Evolutionary conservation across 306 rosid genomes (phyloP), one percentile per base, ranked within the genome.

Genomic region (Arachis hypogaea): DNA sequence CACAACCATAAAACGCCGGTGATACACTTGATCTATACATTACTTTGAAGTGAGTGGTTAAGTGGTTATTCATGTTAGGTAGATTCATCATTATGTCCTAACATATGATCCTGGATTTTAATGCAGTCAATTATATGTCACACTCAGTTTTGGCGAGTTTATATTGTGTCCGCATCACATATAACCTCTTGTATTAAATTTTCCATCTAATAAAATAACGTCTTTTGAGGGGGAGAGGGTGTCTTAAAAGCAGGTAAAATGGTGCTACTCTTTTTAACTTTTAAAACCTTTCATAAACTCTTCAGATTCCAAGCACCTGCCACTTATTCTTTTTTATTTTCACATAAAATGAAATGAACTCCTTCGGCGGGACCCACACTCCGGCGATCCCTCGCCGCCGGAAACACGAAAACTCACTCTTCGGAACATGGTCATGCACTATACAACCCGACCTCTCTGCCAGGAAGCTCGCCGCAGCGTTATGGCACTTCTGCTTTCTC

Each of bases 401-500:
- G 63, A 29, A 29, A 1, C 12, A 30, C 33, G n/a, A 66, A 3
- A 3, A 54, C 9, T 8, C 49, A 9, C n/a, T 46, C 51, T 46
- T 46, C 51, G 11, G n/a, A 33, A 33, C 2, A 46, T 46, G 51
- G 51, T 46, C 51, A 7, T 46, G n/a, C 12, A 46, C 3, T 4
- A 36, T 33, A 33, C 38, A 76, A 22, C 43, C 14, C 11, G 11
- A 55, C 46, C 72, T 82, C 33, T 82, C 88, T 1, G 85, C 89
- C 28, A 75, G 95, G 55, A 81, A 77, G 71, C 89, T 89, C 30
- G 89, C 92, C 9, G 90, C 95, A 2, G 84, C 82, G 11, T 86
- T 89, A 42, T 87, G 92, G 89, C 80, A 80, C 18, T 50, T 80
- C 1, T 74, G 78, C 44, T 81, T 86, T 12, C 67, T 8, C 16